Evolutionary conservation across 2,329 filamentous ascomycete genomes (phyloP).

Genomic region (Cladophialophora psammophila): DNA sequence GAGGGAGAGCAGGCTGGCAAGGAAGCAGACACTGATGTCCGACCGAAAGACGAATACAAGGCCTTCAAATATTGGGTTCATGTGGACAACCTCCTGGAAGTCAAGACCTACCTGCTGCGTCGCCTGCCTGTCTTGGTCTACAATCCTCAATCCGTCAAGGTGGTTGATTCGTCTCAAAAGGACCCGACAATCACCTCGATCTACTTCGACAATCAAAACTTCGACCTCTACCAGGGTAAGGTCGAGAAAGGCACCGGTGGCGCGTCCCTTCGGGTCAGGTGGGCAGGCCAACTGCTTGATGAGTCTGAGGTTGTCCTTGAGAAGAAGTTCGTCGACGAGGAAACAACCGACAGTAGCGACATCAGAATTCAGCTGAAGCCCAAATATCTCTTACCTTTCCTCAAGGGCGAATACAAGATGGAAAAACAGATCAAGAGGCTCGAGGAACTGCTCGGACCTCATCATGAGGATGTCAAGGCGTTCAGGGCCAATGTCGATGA

Average conservation of each 20-base stretch:
- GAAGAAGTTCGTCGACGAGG: slow-evolving; percentile 83
- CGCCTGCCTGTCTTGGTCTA: slow-evolving; percentile 91
- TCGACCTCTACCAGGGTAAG: slow-evolving; percentile 86
- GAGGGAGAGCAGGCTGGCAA: slow-evolving; percentile 62
- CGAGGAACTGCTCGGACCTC: slow-evolving; percentile 74
- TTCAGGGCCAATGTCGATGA: slow-evolving; percentile 76
- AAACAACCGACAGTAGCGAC: slow-evolving; percentile 75
- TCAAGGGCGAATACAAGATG: slow-evolving; percentile 87
- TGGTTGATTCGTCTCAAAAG: slow-evolving; percentile 75
- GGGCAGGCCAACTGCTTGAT: slow-evolving; percentile 84
- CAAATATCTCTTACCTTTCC: slow-evolving; percentile 88
- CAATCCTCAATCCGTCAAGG: slow-evolving; percentile 83
- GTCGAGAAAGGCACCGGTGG: slow-evolving; percentile 77
- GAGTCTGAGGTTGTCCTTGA: slow-evolving; percentile 85
- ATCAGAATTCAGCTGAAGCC: slow-evolving; percentile 86
- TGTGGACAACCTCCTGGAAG: slow-evolving; percentile 91
- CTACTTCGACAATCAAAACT: slow-evolving; percentile 90
- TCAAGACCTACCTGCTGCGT: slow-evolving; percentile 93
- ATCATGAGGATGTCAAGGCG: slow-evolving; percentile 69
- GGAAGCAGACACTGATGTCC: slow-evolving; percentile 55
- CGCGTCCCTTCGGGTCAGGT: slow-evolving; percentile 83
- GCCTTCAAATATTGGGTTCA: slow-evolving; percentile 98
- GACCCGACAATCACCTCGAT: slow-evolving; percentile 94
- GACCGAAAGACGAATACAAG: slow-evolving; percentile 70
- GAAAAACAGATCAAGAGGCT: slow-evolving; percentile 91